A percentile compares a stretch with the other conserved stretches of the same genome.
Conservation (phyloP, 768 basidiomycete species). For the Phaffia australis region DNA sequence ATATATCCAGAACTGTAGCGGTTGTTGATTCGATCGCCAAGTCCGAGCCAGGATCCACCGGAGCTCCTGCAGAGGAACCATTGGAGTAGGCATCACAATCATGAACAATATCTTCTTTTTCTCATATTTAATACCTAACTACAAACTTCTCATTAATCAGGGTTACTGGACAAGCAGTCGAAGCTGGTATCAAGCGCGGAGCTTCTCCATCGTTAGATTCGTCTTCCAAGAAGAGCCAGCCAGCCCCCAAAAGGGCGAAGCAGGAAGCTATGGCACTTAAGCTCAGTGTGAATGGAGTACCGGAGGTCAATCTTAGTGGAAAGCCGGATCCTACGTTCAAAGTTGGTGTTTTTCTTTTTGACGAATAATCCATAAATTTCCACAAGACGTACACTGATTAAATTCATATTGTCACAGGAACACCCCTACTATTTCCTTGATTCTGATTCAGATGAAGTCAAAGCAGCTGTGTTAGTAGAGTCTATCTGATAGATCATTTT, state of each 20-base stretch:
- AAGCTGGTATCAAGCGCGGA: slow-evolving; percentile 30
- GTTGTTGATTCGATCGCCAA: slow-evolving; percentile 18
- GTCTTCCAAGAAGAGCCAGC: slow-evolving; percentile 4
- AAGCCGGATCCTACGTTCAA: slow-evolving; percentile 22
- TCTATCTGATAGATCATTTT: slow-evolving; percentile 19
- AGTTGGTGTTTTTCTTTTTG: too few relatives aligned
- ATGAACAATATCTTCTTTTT: background rate
- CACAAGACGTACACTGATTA: too few relatives aligned
- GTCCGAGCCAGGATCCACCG: slow-evolving; percentile 20
- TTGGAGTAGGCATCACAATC: slow-evolving; percentile 8
- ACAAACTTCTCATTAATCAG: slow-evolving; percentile 1
- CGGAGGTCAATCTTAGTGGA: slow-evolving; percentile 13
- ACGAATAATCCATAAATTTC: too few relatives aligned
- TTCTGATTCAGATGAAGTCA: slow-evolving; percentile 8
- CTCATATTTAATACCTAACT: background rate
- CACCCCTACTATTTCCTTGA: slow-evolving; percentile 25
- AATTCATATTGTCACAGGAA: background rate
- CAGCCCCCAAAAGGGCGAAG: slow-evolving; percentile 45
- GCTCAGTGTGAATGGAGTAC: background rate
- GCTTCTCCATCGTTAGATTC: slow-evolving; percentile 29
- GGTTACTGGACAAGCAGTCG: background rate
- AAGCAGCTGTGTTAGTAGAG: slow-evolving; percentile 27
- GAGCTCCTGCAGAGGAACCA: slow-evolving; percentile 20
- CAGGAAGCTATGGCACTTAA: slow-evolving; percentile 36
- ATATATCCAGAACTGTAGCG: slow-evolving; percentile 2